phyloP scores from a whole-genome alignment of 305 asterid species.

The Rubia peregrina region DNA sequence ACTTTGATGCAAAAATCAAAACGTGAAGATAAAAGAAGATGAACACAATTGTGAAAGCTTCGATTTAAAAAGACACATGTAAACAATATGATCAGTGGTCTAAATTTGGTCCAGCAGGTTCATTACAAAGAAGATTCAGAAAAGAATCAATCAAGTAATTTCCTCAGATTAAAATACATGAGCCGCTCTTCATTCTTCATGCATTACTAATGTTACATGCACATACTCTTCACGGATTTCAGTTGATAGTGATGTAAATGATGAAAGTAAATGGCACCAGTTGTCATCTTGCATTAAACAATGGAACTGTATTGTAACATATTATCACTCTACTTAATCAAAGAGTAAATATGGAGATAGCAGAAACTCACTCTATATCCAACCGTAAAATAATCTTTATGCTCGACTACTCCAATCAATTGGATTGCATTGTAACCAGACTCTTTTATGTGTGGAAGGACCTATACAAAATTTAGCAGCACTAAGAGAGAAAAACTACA shows the following conservation, averaged over 20 bases:
- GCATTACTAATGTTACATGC: background rate
- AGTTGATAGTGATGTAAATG: background rate
- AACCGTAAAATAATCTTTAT: slow-evolving; percentile 85
- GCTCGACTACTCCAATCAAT: slow-evolving; percentile 88
- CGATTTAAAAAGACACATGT: background rate
- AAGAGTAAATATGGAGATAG: slow-evolving; percentile 7
- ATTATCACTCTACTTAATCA: background rate
- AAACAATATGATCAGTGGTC: background rate
- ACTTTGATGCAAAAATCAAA: too few relatives aligned
- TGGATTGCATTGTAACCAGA: slow-evolving; percentile 95
- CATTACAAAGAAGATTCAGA: background rate
- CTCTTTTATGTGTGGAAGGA: slow-evolving; percentile 81
- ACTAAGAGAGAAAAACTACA: slow-evolving; percentile 17
- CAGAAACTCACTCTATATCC: slow-evolving; percentile 76
- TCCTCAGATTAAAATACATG: background rate
- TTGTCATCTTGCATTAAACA: background rate
- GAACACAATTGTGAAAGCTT: too few relatives aligned
- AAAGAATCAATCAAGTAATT: background rate
- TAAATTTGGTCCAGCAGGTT: background rate
- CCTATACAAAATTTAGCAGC: slow-evolving; percentile 37
- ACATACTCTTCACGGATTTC: background rate
- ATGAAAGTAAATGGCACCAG: background rate
- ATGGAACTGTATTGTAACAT: background rate
- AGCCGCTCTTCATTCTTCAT: background rate
- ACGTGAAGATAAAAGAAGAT: too few relatives aligned